These are phyloP conservation scores for Heritiera fomes DNA, from an alignment of 345 rosid genomes.

Conservation along the genomic window DNA sequence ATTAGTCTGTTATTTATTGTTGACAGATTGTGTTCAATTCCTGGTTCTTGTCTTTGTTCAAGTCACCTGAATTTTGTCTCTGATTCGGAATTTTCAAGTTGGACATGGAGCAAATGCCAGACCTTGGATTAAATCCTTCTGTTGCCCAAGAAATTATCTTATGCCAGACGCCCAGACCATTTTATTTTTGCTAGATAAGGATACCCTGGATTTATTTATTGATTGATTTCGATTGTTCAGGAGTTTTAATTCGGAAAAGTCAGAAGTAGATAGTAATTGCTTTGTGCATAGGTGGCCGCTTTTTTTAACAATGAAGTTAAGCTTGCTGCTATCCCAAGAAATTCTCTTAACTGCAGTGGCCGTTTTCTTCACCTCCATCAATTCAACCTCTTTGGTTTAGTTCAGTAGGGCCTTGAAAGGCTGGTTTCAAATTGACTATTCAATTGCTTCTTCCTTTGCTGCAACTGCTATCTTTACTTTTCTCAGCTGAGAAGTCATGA, in stretches of 20 bases:
- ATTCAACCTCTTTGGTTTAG: background rate
- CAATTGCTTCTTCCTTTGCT: background rate
- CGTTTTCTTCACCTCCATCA: background rate
- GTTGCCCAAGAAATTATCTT: background rate
- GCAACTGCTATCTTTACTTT: background rate
- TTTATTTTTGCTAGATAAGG: background rate
- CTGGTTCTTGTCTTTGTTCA: background rate
- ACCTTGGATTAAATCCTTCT: slow-evolving; percentile 9
- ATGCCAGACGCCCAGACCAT: background rate
- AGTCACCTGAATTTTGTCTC: background rate
- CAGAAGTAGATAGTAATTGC: background rate
- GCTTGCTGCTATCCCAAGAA: background rate
- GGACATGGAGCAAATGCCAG: background rate
- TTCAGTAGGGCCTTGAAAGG: background rate
- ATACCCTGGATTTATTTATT: slow-evolving; percentile 5
- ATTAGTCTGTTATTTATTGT: background rate
- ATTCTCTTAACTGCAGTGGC: background rate
- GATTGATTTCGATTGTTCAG: background rate
- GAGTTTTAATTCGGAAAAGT: background rate
- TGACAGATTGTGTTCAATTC: background rate
- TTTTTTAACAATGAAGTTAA: background rate
- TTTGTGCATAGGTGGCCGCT: background rate
- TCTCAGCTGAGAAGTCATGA: background rate
- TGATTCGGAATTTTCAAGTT: background rate
- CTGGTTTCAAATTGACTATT: background rate